Evolutionary conservation across 2,329 filamentous ascomycete species (phyloP), one percentile per base, ranked within the genome.

Genomic region (Microcyclospora pomicola): DNA sequence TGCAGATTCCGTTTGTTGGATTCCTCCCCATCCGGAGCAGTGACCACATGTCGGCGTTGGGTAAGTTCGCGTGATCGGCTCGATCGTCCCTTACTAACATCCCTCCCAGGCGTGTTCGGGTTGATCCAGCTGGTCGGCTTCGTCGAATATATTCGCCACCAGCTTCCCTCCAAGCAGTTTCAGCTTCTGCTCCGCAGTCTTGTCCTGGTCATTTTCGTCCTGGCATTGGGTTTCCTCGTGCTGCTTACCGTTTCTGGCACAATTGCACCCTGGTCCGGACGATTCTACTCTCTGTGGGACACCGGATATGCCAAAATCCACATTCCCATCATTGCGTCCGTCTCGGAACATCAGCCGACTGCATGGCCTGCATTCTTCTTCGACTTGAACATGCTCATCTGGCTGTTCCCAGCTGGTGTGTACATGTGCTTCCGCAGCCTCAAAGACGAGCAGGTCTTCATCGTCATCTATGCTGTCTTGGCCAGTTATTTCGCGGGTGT

Each of bases 351-450:
- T 67, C 91, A 98, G 66, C 91, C 91, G 38, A 98, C 91, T 29
- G 91, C 91, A 32, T 98, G 91, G 91, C 91, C 91, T 2, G 85
- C 92, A 12, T 98, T 95, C 72, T 98, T 98, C 70, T 98, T 98
- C 62, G 91, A 98, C 55, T 72, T 98, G 51, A 95, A 93, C 69
- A 78, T 98, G 68, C 73, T 98, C 54, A 94, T 98, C 65, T 98
- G 91, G 91, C 77, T 98, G 37, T 96, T 98, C 76, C 91, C 91
- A 3, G 92, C 91, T 10, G 91, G 91, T 63, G 86, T 98, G 41
- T 98, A 96, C 67, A 79, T 98, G 65, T 95, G 87, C 69, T 98
- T 96, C 78, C 82, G 86, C 59, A 80, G 81, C 46, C 75, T 98
- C 41, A 80, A 77, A 52, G 92, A 98, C 56, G 87, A 98, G 70